Conservation (phyloP, 2,329 filamentous ascomycete species). For the Colletotrichum gigasporum region DNA sequence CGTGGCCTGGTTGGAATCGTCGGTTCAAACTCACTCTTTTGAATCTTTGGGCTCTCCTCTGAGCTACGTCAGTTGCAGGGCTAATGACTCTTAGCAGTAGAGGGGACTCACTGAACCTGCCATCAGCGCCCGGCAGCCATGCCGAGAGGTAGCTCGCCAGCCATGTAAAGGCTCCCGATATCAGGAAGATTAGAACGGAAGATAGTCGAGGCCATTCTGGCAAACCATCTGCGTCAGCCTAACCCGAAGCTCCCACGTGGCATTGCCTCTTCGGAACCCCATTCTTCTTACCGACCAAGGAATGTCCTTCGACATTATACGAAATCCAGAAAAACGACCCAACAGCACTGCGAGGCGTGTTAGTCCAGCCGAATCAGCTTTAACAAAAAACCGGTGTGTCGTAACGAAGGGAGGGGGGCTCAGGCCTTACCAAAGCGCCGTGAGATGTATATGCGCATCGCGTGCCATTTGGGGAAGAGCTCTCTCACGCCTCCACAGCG, state of each 20-base stretch:
- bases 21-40: slow-evolving; percentile 34
- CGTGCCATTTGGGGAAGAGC: slow-evolving; percentile 38
- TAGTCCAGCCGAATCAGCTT: background rate
- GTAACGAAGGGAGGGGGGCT: background rate
- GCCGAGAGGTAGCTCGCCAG: slow-evolving; percentile 51
- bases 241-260: background rate
- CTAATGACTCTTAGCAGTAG: too few relatives aligned
- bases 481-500: background rate
- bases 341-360: slow-evolving; percentile 47
- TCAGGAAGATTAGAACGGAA: slow-evolving; percentile 54
- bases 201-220: slow-evolving; percentile 60
- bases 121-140: slow-evolving; percentile 58
- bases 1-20: slow-evolving; percentile 56
- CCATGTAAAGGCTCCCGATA: slow-evolving; percentile 54
- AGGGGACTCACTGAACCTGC: slow-evolving; percentile 50
- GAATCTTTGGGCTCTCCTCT: slow-evolving; percentile 22
- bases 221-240: background rate
- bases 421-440: slow-evolving; percentile 45
- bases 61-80: background rate
- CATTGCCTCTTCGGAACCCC: too few relatives aligned
- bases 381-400: background rate
- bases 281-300: slow-evolving; percentile 56
- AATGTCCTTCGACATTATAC: slow-evolving; percentile 56
- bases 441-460: slow-evolving; percentile 44
- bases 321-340: slow-evolving; percentile 59